Base-by-base conservation (phyloP, 2,329 filamentous ascomycete species). In the Epichloe festucae region DNA sequence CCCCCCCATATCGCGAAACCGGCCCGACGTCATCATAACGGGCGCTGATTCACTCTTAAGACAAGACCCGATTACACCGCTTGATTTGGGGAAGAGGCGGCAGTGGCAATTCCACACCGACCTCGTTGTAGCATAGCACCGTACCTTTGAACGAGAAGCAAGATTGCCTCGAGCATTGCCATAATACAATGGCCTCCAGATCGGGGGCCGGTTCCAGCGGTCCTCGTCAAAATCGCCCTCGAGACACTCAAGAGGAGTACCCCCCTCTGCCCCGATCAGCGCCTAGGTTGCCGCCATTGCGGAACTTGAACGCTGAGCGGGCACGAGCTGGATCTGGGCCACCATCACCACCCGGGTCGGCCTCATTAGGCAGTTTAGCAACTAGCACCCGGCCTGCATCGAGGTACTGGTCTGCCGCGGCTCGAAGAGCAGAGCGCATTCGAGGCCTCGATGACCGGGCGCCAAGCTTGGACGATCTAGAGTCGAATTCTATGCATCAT, bases 391-490 rank as follows among this genome's bases (percentile, higher is more conserved):
- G 49, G 14, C 48, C 53, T 3, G 51, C 51, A 12, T 50, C 53
- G 10, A 53, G 56, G 21, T 49, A 55, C 46, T 66, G 57, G 61
- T 60, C 62, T 19, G 52, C 63, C 7, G 60, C 61, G 4, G 57
- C 62, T 39, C 63, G 64, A 31, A 62, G 66, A 49, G 66, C 66
- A 19, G 67, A 69, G 55, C 65, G 67, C 53, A 67, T 68, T 46
- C 64, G 64, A 43, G 63, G 58, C 31, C 56, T 66, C 10, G 64
- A 68, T 48, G 66, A 67, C 40, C 57, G 57, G 44, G 47, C 57
- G 3, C 50, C 61, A 1, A 54, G 49, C 45, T 54, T 60, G 40
- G 61, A 62, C 52, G 62, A 65, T 48, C 56, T 61, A 35, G 62
- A 64, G 36, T 52, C 43, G 36, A 58, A 57, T 39, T 45, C 57